Base-by-base conservation (phyloP, 305 asterid species). In the Rubia peregrina region DNA sequence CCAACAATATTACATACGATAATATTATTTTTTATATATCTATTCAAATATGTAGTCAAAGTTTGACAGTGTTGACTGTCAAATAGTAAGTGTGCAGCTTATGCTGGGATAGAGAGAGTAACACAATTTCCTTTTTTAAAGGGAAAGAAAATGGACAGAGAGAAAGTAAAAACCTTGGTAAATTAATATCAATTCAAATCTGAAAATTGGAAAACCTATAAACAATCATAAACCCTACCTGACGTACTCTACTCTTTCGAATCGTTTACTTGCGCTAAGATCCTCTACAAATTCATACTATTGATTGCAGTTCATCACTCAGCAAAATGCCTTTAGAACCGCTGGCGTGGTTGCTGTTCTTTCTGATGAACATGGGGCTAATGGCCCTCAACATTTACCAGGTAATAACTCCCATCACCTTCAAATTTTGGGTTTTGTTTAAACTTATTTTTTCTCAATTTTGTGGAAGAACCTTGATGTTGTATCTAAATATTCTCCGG, bases 311-410 rank as follows among this genome's bases (percentile, higher is more conserved):
- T 40, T 63, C 49, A 40, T 40, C 48, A 63, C 49, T 16, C 33
- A 9, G 1, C 30, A 48, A 17, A 42, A 73, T 73, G 77, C 67
- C 24, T 19, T 44, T 26, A 56, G 77, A 74, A 49, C 73, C 77
- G 44, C 59, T 74, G 19, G 43, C 53, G 55, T 74, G 77, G 77
- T 43, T 68, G 38, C 7, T 48, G 26, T 30, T 64, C 42, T 74
- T 74, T 48, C 16, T 61, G 4, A 19, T 48, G 63, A 74, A 68
- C n/a, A 68, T 68, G 64, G 12, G 41, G 13, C 65, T 74, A 33
- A 46, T 67, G 63, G 73, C 69, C 16, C 49, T 74, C 42, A 74
- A 67, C 63, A 44, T 74, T 11, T 74, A 74, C 57, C 77, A 74
- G 77, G 77, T 74, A 61, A 65, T 5, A 19, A n/a, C 69, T 42